Evolutionary conservation across 768 basidiomycete species (phyloP).

Genomic region (Collybiopsis confluens): DNA sequence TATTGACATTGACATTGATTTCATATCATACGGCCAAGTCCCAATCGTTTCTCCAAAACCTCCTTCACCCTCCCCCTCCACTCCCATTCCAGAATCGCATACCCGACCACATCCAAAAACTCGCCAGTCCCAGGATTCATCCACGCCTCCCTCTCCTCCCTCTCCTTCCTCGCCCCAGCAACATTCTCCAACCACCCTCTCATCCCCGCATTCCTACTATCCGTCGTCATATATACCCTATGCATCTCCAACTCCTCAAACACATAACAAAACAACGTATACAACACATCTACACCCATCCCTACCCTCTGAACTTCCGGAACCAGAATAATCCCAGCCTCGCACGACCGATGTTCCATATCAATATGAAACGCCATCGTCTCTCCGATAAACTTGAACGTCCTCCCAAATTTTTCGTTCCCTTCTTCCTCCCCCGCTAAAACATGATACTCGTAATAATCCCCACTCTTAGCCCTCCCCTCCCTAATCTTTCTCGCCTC

Average conservation of each 20-base stretch:
- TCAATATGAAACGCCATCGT: too few relatives aligned
- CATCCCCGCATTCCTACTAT: background rate
- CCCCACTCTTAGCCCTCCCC: too few relatives aligned
- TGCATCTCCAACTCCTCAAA: background rate
- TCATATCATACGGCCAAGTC: too few relatives aligned
- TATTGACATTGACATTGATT: too few relatives aligned
- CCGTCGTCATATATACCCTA: background rate
- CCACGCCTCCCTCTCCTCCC: background rate
- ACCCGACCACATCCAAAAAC: background rate
- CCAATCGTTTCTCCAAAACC: background rate
- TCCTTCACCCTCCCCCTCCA: background rate
- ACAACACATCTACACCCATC: background rate
- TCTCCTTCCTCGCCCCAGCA: background rate
- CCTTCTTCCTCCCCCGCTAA: too few relatives aligned
- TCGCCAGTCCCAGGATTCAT: background rate
- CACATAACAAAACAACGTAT: background rate
- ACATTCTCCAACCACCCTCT: background rate
- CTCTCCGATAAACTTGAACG: too few relatives aligned
- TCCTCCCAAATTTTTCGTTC: too few relatives aligned
- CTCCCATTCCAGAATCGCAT: background rate
- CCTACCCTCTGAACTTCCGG: background rate
- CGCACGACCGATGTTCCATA: too few relatives aligned
- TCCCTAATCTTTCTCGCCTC: too few relatives aligned
- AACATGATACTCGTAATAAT: too few relatives aligned
- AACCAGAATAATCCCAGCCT: too few relatives aligned